Percentiles rank a stretch among this genome's conserved stretches.
phyloP scores from a whole-genome alignment of 176 grass and related monocot species.

The Sorghum bicolor region DNA sequence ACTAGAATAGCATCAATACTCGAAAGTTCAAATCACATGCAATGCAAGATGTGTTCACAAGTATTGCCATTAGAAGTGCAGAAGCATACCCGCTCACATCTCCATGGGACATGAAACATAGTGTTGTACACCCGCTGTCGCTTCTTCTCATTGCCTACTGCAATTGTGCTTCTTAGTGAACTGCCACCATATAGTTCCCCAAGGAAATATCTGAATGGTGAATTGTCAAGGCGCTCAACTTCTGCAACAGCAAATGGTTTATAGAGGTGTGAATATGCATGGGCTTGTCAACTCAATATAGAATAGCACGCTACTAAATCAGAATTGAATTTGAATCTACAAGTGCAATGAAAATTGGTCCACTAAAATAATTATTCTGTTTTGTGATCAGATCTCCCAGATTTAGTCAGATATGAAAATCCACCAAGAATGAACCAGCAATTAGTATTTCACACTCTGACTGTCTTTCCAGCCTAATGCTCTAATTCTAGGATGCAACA shows the following conservation, averaged over 20 bases:
- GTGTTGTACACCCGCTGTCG: constrained; percentile 92
- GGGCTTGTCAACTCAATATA: not conserved
- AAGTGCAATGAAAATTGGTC: not conserved
- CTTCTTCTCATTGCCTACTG: constrained; percentile 97
- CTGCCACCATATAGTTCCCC: constrained; percentile 87
- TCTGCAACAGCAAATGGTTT: constrained; percentile 42
- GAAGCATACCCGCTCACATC: constrained; percentile 90
- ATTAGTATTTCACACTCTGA: not conserved
- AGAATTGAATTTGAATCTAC: constrained; percentile 18
- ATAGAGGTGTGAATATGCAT: constrained; percentile 2
- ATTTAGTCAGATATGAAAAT: no score
- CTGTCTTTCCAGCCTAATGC: not conserved
- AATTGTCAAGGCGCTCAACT: constrained; percentile 51
- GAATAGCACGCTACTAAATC: not conserved
- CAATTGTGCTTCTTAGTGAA: constrained; percentile 92
- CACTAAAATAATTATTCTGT: not conserved
- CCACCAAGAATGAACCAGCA: not conserved
- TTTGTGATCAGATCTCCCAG: not conserved
- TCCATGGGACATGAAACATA: constrained; percentile 99
- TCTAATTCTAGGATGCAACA: not conserved
- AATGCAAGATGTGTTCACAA: not conserved
- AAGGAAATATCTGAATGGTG: constrained; percentile 86
- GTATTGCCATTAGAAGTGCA: constrained; percentile 19
- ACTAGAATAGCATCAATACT: not conserved
- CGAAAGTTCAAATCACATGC: constrained; percentile 2